Conservation (phyloP, 140 eudicot species). For the Bidens hawaiensis region DNA sequence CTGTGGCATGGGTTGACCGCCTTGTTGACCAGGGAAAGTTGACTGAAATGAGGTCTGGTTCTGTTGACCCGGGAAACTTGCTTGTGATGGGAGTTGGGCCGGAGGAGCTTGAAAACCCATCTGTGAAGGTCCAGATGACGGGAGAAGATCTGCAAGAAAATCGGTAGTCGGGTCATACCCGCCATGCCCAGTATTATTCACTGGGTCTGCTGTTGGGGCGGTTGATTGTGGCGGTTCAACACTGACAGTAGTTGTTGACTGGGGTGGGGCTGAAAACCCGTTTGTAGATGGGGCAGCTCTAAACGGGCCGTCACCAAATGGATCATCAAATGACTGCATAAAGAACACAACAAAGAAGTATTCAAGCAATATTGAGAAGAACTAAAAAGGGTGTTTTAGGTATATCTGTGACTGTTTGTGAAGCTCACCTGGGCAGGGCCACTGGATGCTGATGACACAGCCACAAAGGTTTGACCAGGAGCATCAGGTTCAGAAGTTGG, state of each 20-base stretch:
- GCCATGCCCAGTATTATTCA: constrained; percentile 37
- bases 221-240: constrained; percentile 35
- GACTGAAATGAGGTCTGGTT: constrained; percentile 19
- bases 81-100: constrained; percentile 20
- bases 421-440: constrained; percentile 59
- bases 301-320: constrained; percentile 97
- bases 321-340: constrained; percentile 86
- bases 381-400: neutral
- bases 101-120: constrained; percentile 19
- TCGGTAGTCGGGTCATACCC: constrained; percentile 39
- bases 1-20: neutral
- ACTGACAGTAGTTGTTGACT: constrained; percentile 33
- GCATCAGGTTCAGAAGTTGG: constrained; percentile 39
- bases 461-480: constrained; percentile 46
- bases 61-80: constrained; percentile 23
- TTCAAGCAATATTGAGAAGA: too few species aligned
- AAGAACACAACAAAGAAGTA: neutral
- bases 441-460: constrained; percentile 35
- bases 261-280: constrained; percentile 41
- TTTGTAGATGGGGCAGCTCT: constrained; percentile 62
- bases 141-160: constrained; percentile 88
- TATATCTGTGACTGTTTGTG: constrained; percentile 5
- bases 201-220: constrained; percentile 22
- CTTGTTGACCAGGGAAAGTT: constrained; percentile 17
- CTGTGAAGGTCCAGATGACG: constrained; percentile 58